A percentile compares a stretch with the other conserved stretches of the same genome.
Conservation (phyloP, 2,329 filamentous ascomycete genomes). For the Pseudocercospora fuligena region DNA sequence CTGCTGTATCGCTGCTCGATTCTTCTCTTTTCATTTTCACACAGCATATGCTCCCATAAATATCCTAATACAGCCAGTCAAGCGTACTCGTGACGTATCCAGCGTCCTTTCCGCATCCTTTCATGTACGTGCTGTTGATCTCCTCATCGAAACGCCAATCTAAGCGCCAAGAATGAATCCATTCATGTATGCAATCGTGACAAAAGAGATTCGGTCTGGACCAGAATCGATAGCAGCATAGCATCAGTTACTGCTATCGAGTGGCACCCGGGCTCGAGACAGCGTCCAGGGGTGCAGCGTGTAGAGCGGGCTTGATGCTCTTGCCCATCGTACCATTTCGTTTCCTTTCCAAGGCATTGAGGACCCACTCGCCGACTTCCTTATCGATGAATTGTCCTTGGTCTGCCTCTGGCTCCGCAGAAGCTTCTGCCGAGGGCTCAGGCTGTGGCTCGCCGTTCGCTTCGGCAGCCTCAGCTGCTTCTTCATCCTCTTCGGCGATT, state of each 20-base stretch:
- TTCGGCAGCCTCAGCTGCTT: conserved; percentile 49
- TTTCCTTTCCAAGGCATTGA: conserved; percentile 69
- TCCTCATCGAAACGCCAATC: conserved; percentile 8
- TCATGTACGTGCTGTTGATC: conserved; percentile 8
- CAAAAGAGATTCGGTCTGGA: neutral
- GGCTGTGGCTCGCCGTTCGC: conserved; percentile 27
- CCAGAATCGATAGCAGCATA: neutral
- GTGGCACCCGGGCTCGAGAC: conserved; percentile 17
- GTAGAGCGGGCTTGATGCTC: conserved; percentile 75
- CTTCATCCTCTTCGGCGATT: conserved; percentile 72
- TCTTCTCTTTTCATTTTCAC: conserved; percentile 9
- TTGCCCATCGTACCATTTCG: conserved; percentile 61
- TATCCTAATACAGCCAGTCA: conserved; percentile 3
- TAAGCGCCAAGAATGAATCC: conserved; percentile 3
- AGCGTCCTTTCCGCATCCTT: conserved; percentile 18
- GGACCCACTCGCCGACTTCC: conserved; percentile 88
- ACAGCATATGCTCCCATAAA: neutral
- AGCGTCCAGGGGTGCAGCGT: conserved; percentile 81
- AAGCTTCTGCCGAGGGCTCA: conserved; percentile 24
- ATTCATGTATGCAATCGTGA: conserved; percentile 7
- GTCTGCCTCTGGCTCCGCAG: conserved; percentile 44
- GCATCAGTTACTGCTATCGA: neutral
- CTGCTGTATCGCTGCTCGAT: conserved; percentile 21
- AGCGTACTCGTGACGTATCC: conserved; percentile 23
- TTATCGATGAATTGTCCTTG: conserved; percentile 59